Evolutionary conservation across 176 grass and related monocot species (phyloP).

Genomic region (Cenchrus purpureus): DNA sequence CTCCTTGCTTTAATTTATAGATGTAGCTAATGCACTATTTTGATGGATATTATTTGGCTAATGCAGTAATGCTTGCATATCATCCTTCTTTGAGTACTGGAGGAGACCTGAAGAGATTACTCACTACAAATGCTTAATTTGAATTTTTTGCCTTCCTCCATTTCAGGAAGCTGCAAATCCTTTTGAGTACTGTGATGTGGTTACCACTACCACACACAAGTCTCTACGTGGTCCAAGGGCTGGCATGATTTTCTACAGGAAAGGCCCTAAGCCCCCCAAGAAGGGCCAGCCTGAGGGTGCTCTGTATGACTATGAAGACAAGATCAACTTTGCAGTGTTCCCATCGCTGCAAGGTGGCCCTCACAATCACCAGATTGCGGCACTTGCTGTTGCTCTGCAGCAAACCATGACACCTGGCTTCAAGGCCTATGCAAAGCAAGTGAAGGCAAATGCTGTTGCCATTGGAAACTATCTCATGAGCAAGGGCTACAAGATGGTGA

Average conservation of each 20-base stretch:
- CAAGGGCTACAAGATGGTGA: slow-evolving; percentile 99
- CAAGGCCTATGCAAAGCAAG: slow-evolving; percentile 93
- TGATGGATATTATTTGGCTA: slow-evolving; percentile 7
- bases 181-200: slow-evolving; percentile 92
- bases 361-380: slow-evolving; percentile 99
- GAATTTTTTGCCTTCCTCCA: not conserved
- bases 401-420: slow-evolving; percentile 83
- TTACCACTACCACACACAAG: slow-evolving; percentile 97
- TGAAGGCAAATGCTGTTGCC: slow-evolving; percentile 91
- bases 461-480: slow-evolving; percentile 94
- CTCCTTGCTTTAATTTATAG: not conserved
- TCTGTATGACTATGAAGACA: slow-evolving; percentile 93
- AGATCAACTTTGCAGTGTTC: slow-evolving; percentile 92
- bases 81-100: not conserved
- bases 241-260: slow-evolving; percentile 99
- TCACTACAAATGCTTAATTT: slow-evolving; percentile 2
- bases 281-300: slow-evolving; percentile 96
- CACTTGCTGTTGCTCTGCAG: slow-evolving; percentile 88
- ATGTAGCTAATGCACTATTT: not conserved
- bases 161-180: slow-evolving; percentile 95
- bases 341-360: slow-evolving; percentile 99
- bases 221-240: slow-evolving; percentile 88
- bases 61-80: not conserved
- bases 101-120: not conserved
- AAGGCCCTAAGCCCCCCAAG: slow-evolving; percentile 95